Percentiles rank a stretch among this genome's conserved stretches.
These are phyloP conservation scores for Pythium pyrilobum DNA, from an alignment of 352 stramenopile genomes.

Conservation along the genomic window DNA sequence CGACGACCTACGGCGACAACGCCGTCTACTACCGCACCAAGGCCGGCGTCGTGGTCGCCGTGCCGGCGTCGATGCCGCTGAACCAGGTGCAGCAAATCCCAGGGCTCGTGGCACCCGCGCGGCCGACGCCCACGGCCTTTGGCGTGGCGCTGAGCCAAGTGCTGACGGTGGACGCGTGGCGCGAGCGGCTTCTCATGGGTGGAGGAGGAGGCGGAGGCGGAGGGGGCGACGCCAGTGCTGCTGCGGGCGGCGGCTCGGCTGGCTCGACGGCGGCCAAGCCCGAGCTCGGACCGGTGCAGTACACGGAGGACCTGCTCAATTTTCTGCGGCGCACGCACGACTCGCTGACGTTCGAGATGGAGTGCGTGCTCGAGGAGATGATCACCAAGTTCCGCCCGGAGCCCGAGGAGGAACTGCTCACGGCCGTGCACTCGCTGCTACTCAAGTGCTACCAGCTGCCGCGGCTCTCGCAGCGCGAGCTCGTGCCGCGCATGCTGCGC, in stretches of 20 bases:
- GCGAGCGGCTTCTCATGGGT: conserved; percentile 23
- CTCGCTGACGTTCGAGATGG: conserved; percentile 92
- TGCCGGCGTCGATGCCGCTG: conserved; percentile 50
- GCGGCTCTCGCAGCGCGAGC: conserved; percentile 67
- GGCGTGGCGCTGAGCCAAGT: conserved; percentile 57
- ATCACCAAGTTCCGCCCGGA: conserved; percentile 97
- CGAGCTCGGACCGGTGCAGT: conserved; percentile 82
- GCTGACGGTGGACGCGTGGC: conserved; percentile 68
- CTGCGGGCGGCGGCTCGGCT: background rate
- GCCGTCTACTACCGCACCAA: conserved; percentile 78
- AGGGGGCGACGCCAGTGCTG: background rate
- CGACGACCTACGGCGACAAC: conserved; percentile 18
- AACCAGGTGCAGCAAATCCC: conserved; percentile 67
- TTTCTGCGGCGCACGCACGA: conserved; percentile 90
- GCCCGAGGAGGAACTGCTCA: conserved; percentile 96
- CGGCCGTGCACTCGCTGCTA: conserved; percentile 93
- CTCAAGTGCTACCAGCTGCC: conserved; percentile 91
- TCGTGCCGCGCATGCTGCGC: conserved; percentile 84
- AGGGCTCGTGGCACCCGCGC: conserved; percentile 62
- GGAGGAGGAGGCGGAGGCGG: background rate
- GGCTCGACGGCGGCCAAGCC: conserved; percentile 25
- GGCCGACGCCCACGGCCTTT: conserved; percentile 58
- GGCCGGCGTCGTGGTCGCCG: conserved; percentile 68
- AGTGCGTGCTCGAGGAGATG: conserved; percentile 98
- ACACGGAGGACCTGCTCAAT: conserved; percentile 93